Evolutionary conservation across 495 filamentous ascomycete genomes (phyloP).

Genomic region (Tuber umbilicatum): DNA sequence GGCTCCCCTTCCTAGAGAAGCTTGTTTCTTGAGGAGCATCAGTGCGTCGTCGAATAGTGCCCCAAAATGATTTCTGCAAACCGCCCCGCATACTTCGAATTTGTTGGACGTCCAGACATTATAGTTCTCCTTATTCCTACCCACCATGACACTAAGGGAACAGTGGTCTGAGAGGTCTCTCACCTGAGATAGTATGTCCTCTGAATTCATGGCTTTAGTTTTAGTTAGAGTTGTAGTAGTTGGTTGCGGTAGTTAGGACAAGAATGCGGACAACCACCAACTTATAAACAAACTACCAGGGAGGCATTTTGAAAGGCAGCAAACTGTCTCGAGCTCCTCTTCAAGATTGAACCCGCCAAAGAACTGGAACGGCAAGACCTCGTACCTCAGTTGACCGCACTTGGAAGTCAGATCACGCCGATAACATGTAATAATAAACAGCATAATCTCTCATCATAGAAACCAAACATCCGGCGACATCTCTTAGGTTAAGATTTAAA

Average conservation of each 20-base stretch:
- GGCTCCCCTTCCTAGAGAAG: neutral
- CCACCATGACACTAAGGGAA: neutral
- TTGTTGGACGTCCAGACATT: neutral
- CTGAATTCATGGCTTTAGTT: neutral
- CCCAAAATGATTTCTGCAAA: neutral
- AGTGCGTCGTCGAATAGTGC: constrained; percentile 1
- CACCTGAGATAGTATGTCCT: neutral
- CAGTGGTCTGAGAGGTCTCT: neutral
- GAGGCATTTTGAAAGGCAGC: neutral
- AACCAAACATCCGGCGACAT: neutral
- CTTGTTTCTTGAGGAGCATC: constrained; percentile 5
- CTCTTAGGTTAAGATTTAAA: neutral
- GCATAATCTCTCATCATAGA: neutral
- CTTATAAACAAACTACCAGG: neutral
- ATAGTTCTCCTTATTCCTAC: neutral
- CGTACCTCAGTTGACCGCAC: neutral
- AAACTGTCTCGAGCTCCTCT: neutral
- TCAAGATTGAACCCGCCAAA: neutral
- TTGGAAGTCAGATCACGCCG: neutral
- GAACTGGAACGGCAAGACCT: neutral
- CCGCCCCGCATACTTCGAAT: constrained; percentile 5
- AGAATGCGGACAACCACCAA: too few relatives aligned
- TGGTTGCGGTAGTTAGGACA: neutral
- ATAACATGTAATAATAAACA: neutral
- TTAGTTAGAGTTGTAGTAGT: neutral